Percentiles rank a stretch among this genome's conserved stretches.
Conservation (phyloP, 2,329 filamentous ascomycete genomes). For the Aspergillus sp. region DNA sequence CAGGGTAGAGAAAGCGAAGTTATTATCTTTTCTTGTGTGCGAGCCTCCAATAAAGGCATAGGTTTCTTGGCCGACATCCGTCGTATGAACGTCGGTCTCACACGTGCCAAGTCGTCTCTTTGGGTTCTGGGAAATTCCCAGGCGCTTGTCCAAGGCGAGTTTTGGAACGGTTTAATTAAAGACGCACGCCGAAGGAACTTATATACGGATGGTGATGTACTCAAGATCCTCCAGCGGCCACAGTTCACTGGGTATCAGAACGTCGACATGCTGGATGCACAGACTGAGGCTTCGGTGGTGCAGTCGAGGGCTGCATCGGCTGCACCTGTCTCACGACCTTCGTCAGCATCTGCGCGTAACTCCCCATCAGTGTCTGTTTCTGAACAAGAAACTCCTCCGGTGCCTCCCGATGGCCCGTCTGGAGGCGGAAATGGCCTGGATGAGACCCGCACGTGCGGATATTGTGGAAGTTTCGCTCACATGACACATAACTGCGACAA, state of each 20-base stretch:
- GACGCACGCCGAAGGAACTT: constrained; percentile 73
- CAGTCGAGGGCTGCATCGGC: constrained; percentile 24
- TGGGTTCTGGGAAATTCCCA: constrained; percentile 95
- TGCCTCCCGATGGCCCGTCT: constrained; percentile 40
- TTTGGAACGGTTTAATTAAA: constrained; percentile 83
- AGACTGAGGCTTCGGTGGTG: constrained; percentile 14
- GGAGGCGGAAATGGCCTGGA: constrained; percentile 48
- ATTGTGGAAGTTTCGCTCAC: constrained; percentile 50
- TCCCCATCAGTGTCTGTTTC: constrained; percentile 27
- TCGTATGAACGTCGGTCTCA: constrained; percentile 98
- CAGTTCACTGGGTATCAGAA: constrained; percentile 50
- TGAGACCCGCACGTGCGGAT: constrained; percentile 42
- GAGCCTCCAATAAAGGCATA: constrained; percentile 88
- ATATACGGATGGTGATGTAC: constrained; percentile 71
- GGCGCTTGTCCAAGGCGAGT: constrained; percentile 81
- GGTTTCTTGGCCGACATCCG: constrained; percentile 98
- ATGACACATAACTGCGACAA: constrained; percentile 50
- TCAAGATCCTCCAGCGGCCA: constrained; percentile 56
- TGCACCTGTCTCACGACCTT: constrained; percentile 32
- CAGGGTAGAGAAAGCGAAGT: constrained; percentile 96
- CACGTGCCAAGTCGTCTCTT: constrained; percentile 91
- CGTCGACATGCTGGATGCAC: constrained; percentile 46
- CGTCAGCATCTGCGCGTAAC: constrained; percentile 31
- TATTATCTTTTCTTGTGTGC: constrained; percentile 98
- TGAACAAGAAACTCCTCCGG: constrained; percentile 27